phyloP scores from a whole-genome alignment of 2,329 filamentous ascomycete species.

The Phaeophleospora eucalypticola region DNA sequence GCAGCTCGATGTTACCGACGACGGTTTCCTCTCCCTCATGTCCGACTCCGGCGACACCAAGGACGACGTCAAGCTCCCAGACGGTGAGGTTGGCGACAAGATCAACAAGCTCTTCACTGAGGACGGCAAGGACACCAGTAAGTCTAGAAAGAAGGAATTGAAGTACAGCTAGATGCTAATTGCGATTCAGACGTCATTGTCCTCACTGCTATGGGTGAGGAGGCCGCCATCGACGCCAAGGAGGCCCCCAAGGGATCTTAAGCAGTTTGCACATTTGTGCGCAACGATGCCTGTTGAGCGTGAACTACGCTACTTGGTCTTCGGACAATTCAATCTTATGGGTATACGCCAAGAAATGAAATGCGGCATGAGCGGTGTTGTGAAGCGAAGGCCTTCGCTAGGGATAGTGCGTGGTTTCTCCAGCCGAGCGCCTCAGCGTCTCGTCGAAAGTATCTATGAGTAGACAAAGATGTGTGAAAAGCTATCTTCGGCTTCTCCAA shows the following conservation, averaged over 20 bases:
- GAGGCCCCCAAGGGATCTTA: slow-evolving; percentile 63
- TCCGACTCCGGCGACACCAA: slow-evolving; percentile 79
- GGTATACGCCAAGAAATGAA: slow-evolving; percentile 20
- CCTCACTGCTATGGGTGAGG: slow-evolving; percentile 94
- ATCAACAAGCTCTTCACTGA: slow-evolving; percentile 73
- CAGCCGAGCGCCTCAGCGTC: slow-evolving; percentile 16
- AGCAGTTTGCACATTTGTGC: slow-evolving; percentile 10
- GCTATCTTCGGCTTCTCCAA: not conserved
- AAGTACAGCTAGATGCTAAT: slow-evolving; percentile 18
- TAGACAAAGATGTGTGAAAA: slow-evolving; percentile 21
- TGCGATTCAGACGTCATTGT: slow-evolving; percentile 71
- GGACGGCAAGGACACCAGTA: slow-evolving; percentile 92
- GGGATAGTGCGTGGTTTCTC: slow-evolving; percentile 25
- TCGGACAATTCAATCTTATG: slow-evolving; percentile 16
- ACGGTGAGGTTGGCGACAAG: slow-evolving; percentile 82
- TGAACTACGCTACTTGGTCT: slow-evolving; percentile 13
- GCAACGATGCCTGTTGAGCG: slow-evolving; percentile 13
- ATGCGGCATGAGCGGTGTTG: slow-evolving; percentile 25
- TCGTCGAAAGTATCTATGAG: slow-evolving; percentile 23
- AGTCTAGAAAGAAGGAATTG: slow-evolving; percentile 41
- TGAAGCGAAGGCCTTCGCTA: slow-evolving; percentile 22
- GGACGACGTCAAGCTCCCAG: slow-evolving; percentile 91
- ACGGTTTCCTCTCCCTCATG: slow-evolving; percentile 94
- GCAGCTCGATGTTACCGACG: slow-evolving; percentile 87
- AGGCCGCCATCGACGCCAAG: slow-evolving; percentile 88